Percentiles rank a stretch among this genome's conserved stretches.
Conservation (phyloP, 2,329 filamentous ascomycete genomes). For the Neoascochyta sp. region DNA sequence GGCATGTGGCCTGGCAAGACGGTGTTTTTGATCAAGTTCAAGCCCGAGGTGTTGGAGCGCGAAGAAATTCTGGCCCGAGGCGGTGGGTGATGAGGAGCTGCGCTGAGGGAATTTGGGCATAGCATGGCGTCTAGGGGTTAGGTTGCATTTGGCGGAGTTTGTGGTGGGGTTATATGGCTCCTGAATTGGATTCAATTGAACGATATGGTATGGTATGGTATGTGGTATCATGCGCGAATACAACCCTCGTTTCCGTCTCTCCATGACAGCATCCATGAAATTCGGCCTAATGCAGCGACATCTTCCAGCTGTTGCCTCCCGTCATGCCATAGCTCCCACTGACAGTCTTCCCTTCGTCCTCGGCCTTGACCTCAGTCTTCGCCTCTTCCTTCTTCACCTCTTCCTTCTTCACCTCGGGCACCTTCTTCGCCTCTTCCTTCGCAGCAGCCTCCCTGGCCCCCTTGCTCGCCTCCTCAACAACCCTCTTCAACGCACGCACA, state of each 20-base stretch:
- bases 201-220: no score
- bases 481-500: constrained; percentile 21
- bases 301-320: neutral
- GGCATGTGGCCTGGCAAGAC: constrained; percentile 91
- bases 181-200: no score
- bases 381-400: constrained; percentile 8
- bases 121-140: constrained; percentile 13
- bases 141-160: no score
- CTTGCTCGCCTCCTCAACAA: constrained; percentile 18
- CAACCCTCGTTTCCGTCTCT: no score
- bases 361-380: constrained; percentile 2
- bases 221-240: no score
- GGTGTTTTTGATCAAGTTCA: constrained; percentile 91
- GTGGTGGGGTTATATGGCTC: no score
- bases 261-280: no score
- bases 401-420: constrained; percentile 4
- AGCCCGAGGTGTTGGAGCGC: constrained; percentile 83
- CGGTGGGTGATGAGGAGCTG: constrained; percentile 34
- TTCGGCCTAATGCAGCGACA: neutral
- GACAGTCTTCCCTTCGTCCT: constrained; percentile 26
- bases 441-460: constrained; percentile 10
- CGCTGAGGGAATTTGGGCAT: constrained; percentile 6
- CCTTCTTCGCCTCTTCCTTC: constrained; percentile 4
- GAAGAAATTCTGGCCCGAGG: constrained; percentile 73
- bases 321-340: constrained; percentile 29